Evolutionary conservation across 768 basidiomycete genomes (phyloP).

Genomic region (Sarcomyxa edulis): DNA sequence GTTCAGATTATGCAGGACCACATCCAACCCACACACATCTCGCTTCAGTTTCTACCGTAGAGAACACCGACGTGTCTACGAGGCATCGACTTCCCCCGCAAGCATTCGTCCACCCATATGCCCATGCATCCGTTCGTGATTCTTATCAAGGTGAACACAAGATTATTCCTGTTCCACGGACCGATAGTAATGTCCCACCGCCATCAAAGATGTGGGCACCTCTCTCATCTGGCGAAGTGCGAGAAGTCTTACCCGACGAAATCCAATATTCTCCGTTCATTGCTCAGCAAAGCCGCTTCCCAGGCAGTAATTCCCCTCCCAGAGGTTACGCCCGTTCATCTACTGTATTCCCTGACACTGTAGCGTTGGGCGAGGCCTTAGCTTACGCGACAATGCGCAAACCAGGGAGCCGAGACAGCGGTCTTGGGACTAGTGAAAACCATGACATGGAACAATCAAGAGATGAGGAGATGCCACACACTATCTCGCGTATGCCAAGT

Average conservation of each 20-base stretch:
- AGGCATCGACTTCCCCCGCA: constrained; percentile 33
- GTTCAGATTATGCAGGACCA: constrained; percentile 29
- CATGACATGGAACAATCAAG: constrained; percentile 17
- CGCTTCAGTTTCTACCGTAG: constrained; percentile 9
- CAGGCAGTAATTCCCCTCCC: background rate
- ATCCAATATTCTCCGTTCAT: constrained; percentile 44
- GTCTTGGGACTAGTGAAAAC: constrained; percentile 41
- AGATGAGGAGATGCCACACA: too few relatives aligned
- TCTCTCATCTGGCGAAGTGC: constrained; percentile 36
- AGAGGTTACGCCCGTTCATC: background rate
- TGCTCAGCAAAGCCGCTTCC: constrained; percentile 15
- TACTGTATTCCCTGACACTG: constrained; percentile 33
- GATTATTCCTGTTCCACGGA: constrained; percentile 24
- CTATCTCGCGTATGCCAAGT: too few relatives aligned
- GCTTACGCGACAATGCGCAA: constrained; percentile 15
- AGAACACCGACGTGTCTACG: constrained; percentile 21
- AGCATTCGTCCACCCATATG: constrained; percentile 39
- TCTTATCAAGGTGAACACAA: constrained; percentile 27
- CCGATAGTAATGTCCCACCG: constrained; percentile 34
- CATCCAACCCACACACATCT: constrained; percentile 19
- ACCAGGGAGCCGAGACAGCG: constrained; percentile 35
- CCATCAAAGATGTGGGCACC: constrained; percentile 48
- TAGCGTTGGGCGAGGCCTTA: constrained; percentile 22
- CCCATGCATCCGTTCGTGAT: constrained; percentile 26
- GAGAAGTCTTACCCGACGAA: constrained; percentile 29